Evolutionary conservation across 2,329 filamentous ascomycete species (phyloP).

Genomic region (Fusarium sp.): DNA sequence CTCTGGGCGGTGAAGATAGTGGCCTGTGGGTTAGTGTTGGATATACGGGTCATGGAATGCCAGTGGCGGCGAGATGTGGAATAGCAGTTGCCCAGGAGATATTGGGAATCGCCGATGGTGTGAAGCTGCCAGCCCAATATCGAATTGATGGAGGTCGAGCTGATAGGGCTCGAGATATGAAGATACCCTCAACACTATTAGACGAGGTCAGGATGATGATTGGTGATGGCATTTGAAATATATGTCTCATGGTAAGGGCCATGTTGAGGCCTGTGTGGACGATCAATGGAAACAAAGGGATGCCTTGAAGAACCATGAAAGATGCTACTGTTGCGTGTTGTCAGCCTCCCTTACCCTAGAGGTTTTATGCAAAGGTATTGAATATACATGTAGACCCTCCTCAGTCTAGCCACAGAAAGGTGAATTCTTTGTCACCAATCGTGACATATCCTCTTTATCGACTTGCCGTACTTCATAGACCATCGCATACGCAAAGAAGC

Average conservation of each 20-base stretch:
- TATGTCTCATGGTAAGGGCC: neutral
- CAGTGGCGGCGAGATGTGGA: constrained; percentile 74
- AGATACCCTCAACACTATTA: constrained; percentile 41
- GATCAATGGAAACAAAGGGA: neutral
- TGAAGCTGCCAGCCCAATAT: constrained; percentile 60
- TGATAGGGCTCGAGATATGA: constrained; percentile 33
- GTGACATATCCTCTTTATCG: neutral
- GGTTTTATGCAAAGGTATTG: neutral
- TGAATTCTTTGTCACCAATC: neutral
- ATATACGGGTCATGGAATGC: constrained; percentile 83
- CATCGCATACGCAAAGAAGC: constrained; percentile 16
- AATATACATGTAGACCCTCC: neutral
- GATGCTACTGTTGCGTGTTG: neutral
- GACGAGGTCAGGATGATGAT: constrained; percentile 45
- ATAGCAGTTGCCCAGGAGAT: constrained; percentile 73
- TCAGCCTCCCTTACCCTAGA: neutral
- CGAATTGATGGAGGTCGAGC: constrained; percentile 51
- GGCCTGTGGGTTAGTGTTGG: constrained; percentile 74
- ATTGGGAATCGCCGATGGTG: constrained; percentile 52
- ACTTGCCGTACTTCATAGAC: constrained; percentile 1
- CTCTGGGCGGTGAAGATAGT: constrained; percentile 55
- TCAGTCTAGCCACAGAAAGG: neutral
- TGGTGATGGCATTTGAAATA: constrained; percentile 15
- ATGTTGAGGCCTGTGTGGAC: neutral
- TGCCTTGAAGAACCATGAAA: neutral